phyloP scores from a whole-genome alignment of 2,329 filamentous ascomycete species.

The Nemania sp. region DNA sequence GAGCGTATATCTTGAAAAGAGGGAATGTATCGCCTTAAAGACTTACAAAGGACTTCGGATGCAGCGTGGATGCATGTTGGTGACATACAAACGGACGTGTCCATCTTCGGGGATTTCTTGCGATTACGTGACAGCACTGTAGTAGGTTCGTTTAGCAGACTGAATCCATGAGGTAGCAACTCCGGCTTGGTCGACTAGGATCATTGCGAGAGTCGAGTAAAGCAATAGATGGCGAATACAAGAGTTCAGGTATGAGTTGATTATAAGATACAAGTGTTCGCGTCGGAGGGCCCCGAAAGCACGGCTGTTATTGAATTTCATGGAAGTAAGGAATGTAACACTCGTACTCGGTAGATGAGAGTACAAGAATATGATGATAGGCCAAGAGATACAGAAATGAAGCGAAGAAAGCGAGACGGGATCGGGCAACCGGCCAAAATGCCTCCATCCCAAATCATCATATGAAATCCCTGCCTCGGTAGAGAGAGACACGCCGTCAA shows the following conservation, averaged over 20 bases:
- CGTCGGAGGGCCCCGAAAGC: not conserved
- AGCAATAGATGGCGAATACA: not conserved
- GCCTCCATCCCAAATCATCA: not conserved
- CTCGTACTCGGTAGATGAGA: not conserved
- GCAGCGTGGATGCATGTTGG: conserved; percentile 67
- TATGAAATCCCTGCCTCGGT: not conserved
- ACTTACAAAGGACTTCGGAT: conserved; percentile 59
- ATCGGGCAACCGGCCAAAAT: not conserved
- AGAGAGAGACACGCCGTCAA: not conserved
- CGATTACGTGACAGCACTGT: conserved; percentile 30
- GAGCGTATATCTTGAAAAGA: conserved; percentile 2
- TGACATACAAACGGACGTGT: conserved; percentile 53
- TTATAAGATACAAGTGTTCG: not conserved
- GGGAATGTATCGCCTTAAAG: not conserved
- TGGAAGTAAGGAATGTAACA: not conserved
- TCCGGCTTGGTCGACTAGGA: not conserved
- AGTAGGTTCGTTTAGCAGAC: conserved; percentile 13
- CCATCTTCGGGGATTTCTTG: conserved; percentile 31
- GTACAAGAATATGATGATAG: not conserved
- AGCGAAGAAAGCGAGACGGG: not conserved
- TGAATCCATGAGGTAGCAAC: not conserved
- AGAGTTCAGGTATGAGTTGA: not conserved
- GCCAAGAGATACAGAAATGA: not conserved
- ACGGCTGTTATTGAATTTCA: not conserved
- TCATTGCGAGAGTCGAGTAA: not conserved